phyloP scores from a whole-genome alignment of 1,139 yeast genomes.

The Diutina rugosa region DNA sequence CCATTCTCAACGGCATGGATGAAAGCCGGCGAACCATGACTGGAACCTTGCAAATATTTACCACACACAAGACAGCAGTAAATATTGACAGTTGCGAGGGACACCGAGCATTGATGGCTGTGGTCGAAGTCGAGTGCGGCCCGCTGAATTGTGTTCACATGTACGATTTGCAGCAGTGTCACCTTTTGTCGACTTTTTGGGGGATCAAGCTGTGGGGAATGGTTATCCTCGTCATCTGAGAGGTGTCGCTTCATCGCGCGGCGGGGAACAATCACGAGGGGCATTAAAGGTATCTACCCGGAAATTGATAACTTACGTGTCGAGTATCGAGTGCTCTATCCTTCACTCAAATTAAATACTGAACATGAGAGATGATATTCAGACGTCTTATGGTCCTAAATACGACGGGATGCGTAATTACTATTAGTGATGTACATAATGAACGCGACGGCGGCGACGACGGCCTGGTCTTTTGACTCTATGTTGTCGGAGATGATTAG shows the following conservation, averaged over 20 bases:
- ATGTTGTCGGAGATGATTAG: background rate
- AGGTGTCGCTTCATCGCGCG: background rate
- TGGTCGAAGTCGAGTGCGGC: constrained; percentile 54
- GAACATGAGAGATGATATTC: background rate
- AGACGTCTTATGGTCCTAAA: background rate
- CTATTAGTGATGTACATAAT: background rate
- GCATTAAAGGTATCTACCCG: background rate
- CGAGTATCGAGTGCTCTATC: no score
- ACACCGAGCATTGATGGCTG: constrained; percentile 52
- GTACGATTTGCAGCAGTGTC: constrained; percentile 7
- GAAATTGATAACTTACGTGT: no score
- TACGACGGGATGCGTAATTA: background rate
- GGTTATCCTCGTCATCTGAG: background rate
- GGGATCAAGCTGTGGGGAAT: constrained; percentile 3
- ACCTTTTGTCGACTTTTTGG: background rate
- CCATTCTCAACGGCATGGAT: constrained; percentile 47
- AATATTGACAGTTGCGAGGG: constrained; percentile 46
- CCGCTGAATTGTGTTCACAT: constrained; percentile 44
- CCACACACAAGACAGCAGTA: constrained; percentile 72
- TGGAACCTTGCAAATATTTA: constrained; percentile 58
- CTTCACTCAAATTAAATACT: no score
- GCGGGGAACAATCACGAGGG: background rate
- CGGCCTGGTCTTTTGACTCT: background rate
- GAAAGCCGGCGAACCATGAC: constrained; percentile 51
- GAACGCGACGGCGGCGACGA: background rate